Conservation (phyloP, 1,284 basidiomycete genomes). For the Moniliella sp. region DNA sequence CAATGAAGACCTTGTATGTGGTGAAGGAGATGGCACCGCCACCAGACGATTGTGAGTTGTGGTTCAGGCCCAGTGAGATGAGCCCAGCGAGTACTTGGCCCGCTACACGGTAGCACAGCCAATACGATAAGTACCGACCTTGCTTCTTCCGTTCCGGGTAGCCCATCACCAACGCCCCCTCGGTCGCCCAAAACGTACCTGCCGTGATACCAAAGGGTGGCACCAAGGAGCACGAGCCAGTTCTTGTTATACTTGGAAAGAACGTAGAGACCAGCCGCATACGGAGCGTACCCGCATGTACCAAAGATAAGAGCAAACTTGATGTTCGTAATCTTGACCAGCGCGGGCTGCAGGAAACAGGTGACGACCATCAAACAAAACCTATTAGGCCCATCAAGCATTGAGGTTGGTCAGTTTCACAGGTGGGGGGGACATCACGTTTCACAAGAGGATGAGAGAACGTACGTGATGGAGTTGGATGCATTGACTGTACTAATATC, state of each 20-base stretch:
- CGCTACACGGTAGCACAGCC: constrained; percentile 30
- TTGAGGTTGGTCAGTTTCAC: too few species aligned
- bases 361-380: constrained; percentile 15
- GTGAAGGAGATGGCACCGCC: too few species aligned
- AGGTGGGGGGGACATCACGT: too few species aligned
- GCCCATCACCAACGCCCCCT: constrained; percentile 20
- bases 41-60: too few species aligned
- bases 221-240: constrained; percentile 34
- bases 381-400: too few species aligned
- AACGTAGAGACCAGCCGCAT: constrained; percentile 30
- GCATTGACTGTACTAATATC: too few species aligned
- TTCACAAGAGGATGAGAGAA: too few species aligned
- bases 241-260: constrained; percentile 11
- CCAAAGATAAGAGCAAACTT: constrained; percentile 27
- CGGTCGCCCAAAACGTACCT: constrained; percentile 30
- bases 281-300: constrained; percentile 24
- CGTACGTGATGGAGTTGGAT: constrained; percentile 32
- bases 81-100: constrained; percentile 12
- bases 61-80: too few species aligned
- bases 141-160: constrained; percentile 28
- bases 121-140: constrained; percentile 30
- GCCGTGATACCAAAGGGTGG: constrained; percentile 33
- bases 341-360: constrained; percentile 9
- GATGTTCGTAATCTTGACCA: constrained; percentile 19
- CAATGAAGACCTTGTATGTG: constrained; percentile 36